Evolutionary conservation across 2,329 filamentous ascomycete species (phyloP), one percentile per base, ranked within the genome.

Genomic region (Davidsoniella virescens): DNA sequence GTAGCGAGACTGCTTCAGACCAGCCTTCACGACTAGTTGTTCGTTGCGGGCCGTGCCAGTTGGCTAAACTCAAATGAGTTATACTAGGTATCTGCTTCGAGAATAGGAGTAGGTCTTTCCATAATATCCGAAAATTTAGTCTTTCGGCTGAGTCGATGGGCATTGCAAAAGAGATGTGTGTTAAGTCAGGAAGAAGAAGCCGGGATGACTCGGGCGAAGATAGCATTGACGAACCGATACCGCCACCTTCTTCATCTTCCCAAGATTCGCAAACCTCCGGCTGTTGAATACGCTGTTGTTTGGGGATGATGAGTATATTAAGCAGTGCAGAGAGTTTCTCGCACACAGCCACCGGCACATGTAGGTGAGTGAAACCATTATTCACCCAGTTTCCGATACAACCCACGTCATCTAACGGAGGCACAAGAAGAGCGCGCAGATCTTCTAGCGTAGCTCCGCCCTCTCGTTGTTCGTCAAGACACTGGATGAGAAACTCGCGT

Each of bases 71-170:
- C 5, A 47, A 17, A 12, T 47, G 44, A 5, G 44, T 47, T 5
- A 47, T 20, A 18, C 18, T 38, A 7, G 44, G 44, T 10, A 47
- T 20, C 16, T 18, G 12, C 25, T 47, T 37, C 16, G 44, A 47
- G 20, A 47, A 36, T 3, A 33, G 5, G 7, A 47, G 44, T 16
- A 47, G 44, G 18, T 47, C 44, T 26, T 47, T 47, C 44, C 44
- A 47, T 14, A 47, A 18, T 12, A 14, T 39, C 2, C 38, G 25
- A 6, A 17, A 17, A 20, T 37, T 7, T 9, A 39, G n/a, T 9
- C 25, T 12, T 38, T 20, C 20, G 5, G 18, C 10, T 9, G 29
- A 18, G 12, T 44, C 5, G 5, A 7, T 16, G 7, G n/a, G 20
- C 6, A 47, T 33, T 5, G 33, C 44, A 14, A 47, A 25, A 25